Conservation (phyloP, 148 eudicot species). For the Tetragonia tetragonoides region DNA sequence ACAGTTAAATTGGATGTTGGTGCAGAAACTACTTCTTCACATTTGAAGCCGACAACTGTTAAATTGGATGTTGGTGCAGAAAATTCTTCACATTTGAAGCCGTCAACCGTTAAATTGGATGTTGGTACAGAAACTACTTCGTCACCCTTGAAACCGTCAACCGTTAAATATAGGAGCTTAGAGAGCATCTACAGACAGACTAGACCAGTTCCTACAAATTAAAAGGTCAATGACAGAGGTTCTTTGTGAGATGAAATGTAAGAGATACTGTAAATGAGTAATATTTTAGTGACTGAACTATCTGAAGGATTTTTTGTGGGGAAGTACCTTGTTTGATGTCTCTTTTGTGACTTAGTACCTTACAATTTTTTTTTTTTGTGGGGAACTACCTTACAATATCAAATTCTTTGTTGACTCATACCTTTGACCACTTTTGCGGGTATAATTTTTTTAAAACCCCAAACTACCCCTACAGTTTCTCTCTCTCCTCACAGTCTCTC, state of each 20-base stretch:
- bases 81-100: neutral
- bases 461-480: too few relatives aligned
- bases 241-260: too few relatives aligned
- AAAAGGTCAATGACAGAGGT: too few relatives aligned
- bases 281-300: neutral
- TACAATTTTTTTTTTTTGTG: too few relatives aligned
- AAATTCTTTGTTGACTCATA: too few relatives aligned
- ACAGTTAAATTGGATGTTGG: neutral
- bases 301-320: neutral
- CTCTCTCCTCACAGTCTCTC: too few relatives aligned
- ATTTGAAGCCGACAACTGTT: neutral
- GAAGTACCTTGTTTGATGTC: too few relatives aligned
- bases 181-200: conserved; percentile 14
- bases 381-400: too few relatives aligned
- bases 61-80: neutral
- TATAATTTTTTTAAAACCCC: too few relatives aligned
- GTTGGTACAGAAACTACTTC: neutral
- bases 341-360: too few relatives aligned
- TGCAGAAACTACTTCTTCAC: neutral
- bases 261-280: neutral
- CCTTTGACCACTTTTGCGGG: too few relatives aligned
- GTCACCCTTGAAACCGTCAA: neutral
- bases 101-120: too few relatives aligned
- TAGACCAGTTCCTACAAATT: neutral
- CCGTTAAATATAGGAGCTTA: conserved; percentile 12